These are phyloP conservation scores for Camillea tinctor DNA, from an alignment of 2,329 filamentous ascomycete species.

Conservation along the genomic window DNA sequence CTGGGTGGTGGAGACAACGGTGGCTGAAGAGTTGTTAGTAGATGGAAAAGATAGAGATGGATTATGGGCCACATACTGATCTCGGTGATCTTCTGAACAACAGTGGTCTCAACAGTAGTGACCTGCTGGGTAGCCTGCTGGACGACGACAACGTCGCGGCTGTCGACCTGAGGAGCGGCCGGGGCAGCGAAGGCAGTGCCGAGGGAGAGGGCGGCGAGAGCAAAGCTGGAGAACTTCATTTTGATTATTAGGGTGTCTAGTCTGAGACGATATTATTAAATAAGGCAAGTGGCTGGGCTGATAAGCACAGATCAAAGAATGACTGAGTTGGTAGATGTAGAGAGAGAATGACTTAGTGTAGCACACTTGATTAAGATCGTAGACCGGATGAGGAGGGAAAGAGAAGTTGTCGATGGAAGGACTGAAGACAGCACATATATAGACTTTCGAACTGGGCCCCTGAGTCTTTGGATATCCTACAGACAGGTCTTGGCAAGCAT, in stretches of 20 bases:
- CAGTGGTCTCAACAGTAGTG: conserved; percentile 14
- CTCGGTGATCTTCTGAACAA: conserved; percentile 19
- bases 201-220: conserved; percentile 31
- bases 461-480: conserved; percentile 6
- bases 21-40: conserved; percentile 15
- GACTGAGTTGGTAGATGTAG: conserved; percentile 23
- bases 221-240: conserved; percentile 35
- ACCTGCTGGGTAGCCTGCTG: conserved; percentile 15
- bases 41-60: neutral
- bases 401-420: conserved; percentile 9
- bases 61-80: conserved; percentile 17
- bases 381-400: conserved; percentile 15
- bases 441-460: conserved; percentile 6
- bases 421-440: conserved; percentile 22
- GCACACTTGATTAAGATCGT: conserved; percentile 23
- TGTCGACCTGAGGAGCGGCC: conserved; percentile 11
- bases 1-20: conserved; percentile 9
- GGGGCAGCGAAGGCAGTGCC: conserved; percentile 32
- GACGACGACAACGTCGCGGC: conserved; percentile 15
- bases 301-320: conserved; percentile 25
- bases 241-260: conserved; percentile 15
- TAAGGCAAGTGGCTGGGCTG: conserved; percentile 6
- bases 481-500: conserved; percentile 9
- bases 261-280: neutral
- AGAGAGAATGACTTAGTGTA: conserved; percentile 26